Evolutionary conservation across 1,284 basidiomycete species (phyloP).

Genomic region (Gomphus bonarii): DNA sequence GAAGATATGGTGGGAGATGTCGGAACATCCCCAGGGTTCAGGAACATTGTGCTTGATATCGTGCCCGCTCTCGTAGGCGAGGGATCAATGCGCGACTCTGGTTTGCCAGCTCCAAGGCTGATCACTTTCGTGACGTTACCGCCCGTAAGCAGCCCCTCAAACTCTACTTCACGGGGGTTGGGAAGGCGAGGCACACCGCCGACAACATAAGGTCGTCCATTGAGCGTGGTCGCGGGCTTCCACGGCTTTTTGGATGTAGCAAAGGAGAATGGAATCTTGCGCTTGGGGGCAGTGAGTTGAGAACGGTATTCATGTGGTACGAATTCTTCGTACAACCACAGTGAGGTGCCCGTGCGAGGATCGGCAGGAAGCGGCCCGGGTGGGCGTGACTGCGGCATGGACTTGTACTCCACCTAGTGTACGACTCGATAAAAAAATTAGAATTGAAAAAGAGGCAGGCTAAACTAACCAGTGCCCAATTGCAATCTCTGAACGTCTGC

Average conservation of each 20-base stretch:
- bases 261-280: conserved; percentile 26
- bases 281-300: conserved; percentile 45
- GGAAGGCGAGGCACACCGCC: background rate
- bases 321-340: conserved; percentile 81
- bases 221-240: conserved; percentile 69
- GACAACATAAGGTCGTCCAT: conserved; percentile 53
- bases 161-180: conserved; percentile 48
- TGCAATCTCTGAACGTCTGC: conserved; percentile 71
- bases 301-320: conserved; percentile 79
- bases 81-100: conserved; percentile 11
- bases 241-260: conserved; percentile 36
- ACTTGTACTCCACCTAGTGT: conserved; percentile 72
- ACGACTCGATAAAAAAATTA: background rate
- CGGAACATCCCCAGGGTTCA: background rate
- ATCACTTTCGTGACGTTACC: conserved; percentile 50
- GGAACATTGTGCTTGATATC: conserved; percentile 11
- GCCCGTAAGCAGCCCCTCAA: conserved; percentile 63
- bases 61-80: conserved; percentile 2
- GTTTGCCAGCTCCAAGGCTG: conserved; percentile 26
- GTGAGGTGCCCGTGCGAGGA: conserved; percentile 44
- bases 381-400: conserved; percentile 30
- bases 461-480: conserved; percentile 77
- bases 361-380: conserved; percentile 25
- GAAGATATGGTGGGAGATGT: background rate
- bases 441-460: background rate